Evolutionary conservation across 2,329 filamentous ascomycete species (phyloP).

Genomic region (Pseudopyricularia javanii): DNA sequence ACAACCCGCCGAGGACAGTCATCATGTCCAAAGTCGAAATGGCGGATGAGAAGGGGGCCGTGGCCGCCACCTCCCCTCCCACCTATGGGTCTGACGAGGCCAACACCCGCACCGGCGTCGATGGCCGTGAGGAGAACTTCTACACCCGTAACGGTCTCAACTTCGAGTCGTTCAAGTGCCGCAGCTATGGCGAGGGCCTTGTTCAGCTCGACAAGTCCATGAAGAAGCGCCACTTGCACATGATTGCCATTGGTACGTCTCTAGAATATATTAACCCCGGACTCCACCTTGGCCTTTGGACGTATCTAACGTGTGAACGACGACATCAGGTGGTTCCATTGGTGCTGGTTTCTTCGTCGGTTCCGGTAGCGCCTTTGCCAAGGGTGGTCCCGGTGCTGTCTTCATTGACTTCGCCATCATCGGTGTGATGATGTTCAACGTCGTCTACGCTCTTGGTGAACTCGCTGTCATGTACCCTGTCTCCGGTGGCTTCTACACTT

Average conservation of each 20-base stretch:
- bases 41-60: constrained; percentile 1
- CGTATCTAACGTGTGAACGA: no score
- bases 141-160: constrained; percentile 25
- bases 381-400: constrained; percentile 32
- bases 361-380: constrained; percentile 39
- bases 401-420: constrained; percentile 41
- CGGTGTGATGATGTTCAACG: constrained; percentile 50
- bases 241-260: constrained; percentile 40
- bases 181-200: constrained; percentile 16
- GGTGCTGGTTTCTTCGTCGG: constrained; percentile 53
- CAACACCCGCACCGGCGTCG: background rate
- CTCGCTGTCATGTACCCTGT: constrained; percentile 50
- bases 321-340: constrained; percentile 35
- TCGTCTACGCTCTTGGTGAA: constrained; percentile 48
- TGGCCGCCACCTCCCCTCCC: background rate
- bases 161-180: constrained; percentile 23
- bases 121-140: constrained; percentile 16
- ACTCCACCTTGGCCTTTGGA: no score
- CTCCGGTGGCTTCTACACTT: constrained; percentile 51
- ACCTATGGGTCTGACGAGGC: background rate
- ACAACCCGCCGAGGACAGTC: background rate
- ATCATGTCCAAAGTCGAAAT: background rate
- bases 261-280: no score
- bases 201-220: constrained; percentile 31
- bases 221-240: constrained; percentile 46